These are phyloP conservation scores for Syncephalastrum sp. DNA, from an alignment of 371 early-diverging fungal species.

Conservation along the genomic window DNA sequence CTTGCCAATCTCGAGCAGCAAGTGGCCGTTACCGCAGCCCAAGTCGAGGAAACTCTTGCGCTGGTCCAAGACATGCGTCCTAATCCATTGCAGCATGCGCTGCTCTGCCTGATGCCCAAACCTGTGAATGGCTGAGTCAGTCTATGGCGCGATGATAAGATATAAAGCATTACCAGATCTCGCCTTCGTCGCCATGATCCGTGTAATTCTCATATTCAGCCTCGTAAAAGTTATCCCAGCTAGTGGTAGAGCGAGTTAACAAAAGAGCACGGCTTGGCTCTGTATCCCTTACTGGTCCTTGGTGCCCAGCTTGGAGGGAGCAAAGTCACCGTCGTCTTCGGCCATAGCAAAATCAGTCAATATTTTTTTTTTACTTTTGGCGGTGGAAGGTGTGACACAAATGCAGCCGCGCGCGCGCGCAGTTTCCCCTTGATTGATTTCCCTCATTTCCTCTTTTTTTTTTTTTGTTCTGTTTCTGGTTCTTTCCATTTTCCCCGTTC, in stretches of 20 bases:
- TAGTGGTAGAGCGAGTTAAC: slow-evolving; percentile 12
- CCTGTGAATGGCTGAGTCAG: slow-evolving; percentile 27
- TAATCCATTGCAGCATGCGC: slow-evolving; percentile 84
- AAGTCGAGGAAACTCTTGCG: slow-evolving; percentile 67
- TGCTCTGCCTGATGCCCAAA: slow-evolving; percentile 85
- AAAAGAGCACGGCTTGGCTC: not conserved
- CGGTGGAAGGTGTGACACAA: no score
- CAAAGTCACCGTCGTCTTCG: slow-evolving; percentile 45
- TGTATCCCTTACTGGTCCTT: slow-evolving; percentile 62
- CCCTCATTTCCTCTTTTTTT: no score
- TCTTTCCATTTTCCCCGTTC: not conserved
- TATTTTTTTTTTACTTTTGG: no score
- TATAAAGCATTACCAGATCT: slow-evolving; percentile 62
- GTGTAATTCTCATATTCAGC: slow-evolving; percentile 78
- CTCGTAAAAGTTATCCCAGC: slow-evolving; percentile 85
- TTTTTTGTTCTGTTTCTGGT: no score
- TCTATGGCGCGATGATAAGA: no score
- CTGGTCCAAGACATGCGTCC: slow-evolving; percentile 37
- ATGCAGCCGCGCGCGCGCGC: no score
- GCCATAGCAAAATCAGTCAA: no score
- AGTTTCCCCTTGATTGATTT: no score
- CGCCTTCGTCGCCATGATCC: slow-evolving; percentile 85
- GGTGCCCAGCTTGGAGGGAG: slow-evolving; percentile 74
- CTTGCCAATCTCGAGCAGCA: slow-evolving; percentile 71
- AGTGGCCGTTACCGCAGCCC: slow-evolving; percentile 93